Conservation (phyloP, 257 asterid species). For the Lithospermum erythrorhizon region DNA sequence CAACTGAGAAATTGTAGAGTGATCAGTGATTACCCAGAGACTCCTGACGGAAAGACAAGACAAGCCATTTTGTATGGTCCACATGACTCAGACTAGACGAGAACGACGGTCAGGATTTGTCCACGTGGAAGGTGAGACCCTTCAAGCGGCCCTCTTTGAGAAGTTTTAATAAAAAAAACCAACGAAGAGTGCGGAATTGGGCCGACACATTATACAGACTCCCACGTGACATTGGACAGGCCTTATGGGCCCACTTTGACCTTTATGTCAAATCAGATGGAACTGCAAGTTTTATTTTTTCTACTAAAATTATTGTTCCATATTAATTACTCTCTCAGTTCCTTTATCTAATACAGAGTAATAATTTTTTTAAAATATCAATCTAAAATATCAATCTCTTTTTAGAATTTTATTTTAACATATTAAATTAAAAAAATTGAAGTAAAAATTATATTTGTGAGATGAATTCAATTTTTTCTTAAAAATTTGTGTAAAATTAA, state of each 20-base stretch:
- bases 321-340: no score
- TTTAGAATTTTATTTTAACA: no score
- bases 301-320: not conserved
- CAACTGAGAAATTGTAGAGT: no score
- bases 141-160: not conserved
- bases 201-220: conserved; percentile 37
- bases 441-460: no score
- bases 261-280: conserved; percentile 38
- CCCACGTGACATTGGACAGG: conserved; percentile 31
- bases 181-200: conserved; percentile 11
- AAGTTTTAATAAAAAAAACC: not conserved
- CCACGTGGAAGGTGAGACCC: conserved; percentile 13
- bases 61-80: conserved; percentile 37
- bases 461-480: no score
- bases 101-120: not conserved
- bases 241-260: conserved; percentile 18
- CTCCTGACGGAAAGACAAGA: conserved; percentile 18
- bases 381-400: no score
- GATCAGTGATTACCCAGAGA: not conserved
- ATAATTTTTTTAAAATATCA: no score
- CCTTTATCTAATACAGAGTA: no score
- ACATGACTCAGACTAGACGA: conserved; percentile 24
- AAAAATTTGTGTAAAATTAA: no score
- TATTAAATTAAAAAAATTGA: no score
- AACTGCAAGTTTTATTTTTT: not conserved